Evolutionary conservation across 2,329 filamentous ascomycete genomes (phyloP).

Genomic region (Alternaria angustiovoidea): DNA sequence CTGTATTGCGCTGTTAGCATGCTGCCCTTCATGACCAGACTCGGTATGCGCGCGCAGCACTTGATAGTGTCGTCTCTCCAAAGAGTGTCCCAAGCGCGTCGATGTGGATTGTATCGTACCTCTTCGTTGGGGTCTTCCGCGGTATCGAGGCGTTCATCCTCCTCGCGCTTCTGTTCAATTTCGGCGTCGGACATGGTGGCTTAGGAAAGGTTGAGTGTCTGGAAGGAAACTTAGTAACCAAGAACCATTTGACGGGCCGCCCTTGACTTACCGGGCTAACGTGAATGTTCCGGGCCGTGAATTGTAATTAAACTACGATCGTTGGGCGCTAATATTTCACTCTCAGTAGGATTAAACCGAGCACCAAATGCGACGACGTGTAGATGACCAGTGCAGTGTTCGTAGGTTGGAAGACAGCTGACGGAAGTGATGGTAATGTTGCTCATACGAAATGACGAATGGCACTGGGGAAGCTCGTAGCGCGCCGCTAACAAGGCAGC

Average conservation of each 20-base stretch:
- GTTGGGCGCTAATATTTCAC: not conserved
- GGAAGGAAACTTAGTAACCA: not conserved
- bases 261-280: slow-evolving; percentile 25
- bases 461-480: slow-evolving; percentile 21
- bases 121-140: slow-evolving; percentile 48
- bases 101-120: slow-evolving; percentile 32
- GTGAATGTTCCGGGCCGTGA: slow-evolving; percentile 12
- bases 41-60: not conserved
- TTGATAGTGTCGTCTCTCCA: not conserved
- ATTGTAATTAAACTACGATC: slow-evolving; percentile 3
- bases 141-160: slow-evolving; percentile 45
- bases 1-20: slow-evolving; percentile 28
- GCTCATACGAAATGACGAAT: slow-evolving; percentile 30
- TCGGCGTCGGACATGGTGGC: slow-evolving; percentile 43
- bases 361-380: slow-evolving; percentile 21
- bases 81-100: not conserved
- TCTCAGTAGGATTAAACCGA: not conserved
- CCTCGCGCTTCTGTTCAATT: slow-evolving; percentile 39
- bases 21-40: no score
- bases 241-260: not conserved
- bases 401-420: slow-evolving; percentile 21
- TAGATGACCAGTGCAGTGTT: slow-evolving; percentile 2
- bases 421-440: slow-evolving; percentile 25
- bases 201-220: not conserved
- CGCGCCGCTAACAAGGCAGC: slow-evolving; percentile 23